Evolutionary conservation across 2,329 filamentous ascomycete genomes (phyloP).

Genomic region (Fusarium ambrosium): DNA sequence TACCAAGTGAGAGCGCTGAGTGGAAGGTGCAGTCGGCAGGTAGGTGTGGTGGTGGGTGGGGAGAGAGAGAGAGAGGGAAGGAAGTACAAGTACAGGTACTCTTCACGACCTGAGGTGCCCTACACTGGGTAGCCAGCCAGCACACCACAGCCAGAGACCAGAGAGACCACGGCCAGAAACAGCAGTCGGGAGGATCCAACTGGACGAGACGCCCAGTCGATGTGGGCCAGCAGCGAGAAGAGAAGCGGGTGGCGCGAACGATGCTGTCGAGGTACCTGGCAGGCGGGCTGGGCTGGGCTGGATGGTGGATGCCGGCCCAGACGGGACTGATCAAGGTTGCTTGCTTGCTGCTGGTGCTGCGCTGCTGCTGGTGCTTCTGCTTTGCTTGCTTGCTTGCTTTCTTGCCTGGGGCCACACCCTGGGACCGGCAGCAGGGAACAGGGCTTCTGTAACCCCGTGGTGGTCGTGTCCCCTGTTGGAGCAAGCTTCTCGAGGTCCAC

Average conservation of each 20-base stretch:
- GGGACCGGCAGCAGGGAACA: conserved; percentile 10
- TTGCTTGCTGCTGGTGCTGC: conserved; percentile 12
- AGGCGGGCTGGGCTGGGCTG: conserved; percentile 30
- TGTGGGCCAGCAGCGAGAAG: conserved; percentile 45
- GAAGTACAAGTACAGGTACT: conserved; percentile 3
- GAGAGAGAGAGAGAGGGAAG: background rate
- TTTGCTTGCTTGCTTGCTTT: background rate
- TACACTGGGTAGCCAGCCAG: conserved; percentile 12
- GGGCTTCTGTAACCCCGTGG: conserved; percentile 17
- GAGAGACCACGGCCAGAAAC: conserved; percentile 18
- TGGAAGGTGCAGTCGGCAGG: conserved; percentile 1
- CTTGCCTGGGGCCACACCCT: conserved; percentile 2
- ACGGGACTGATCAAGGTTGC: conserved; percentile 27
- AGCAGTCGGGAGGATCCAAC: conserved; percentile 18
- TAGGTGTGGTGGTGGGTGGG: background rate
- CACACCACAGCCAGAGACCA: background rate
- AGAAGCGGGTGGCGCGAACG: conserved; percentile 50
- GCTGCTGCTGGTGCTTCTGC: background rate
- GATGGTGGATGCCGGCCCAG: conserved; percentile 24
- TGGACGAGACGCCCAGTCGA: conserved; percentile 30
- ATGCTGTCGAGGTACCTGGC: conserved; percentile 39
- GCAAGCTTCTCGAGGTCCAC: conserved; percentile 28
- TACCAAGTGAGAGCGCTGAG: conserved; percentile 16
- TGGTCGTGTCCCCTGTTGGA: conserved; percentile 9
- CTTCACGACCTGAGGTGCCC: conserved; percentile 11